These are phyloP conservation scores for Colletotrichum paranaense DNA, from an alignment of 2,329 filamentous ascomycete species.

Conservation along the genomic window DNA sequence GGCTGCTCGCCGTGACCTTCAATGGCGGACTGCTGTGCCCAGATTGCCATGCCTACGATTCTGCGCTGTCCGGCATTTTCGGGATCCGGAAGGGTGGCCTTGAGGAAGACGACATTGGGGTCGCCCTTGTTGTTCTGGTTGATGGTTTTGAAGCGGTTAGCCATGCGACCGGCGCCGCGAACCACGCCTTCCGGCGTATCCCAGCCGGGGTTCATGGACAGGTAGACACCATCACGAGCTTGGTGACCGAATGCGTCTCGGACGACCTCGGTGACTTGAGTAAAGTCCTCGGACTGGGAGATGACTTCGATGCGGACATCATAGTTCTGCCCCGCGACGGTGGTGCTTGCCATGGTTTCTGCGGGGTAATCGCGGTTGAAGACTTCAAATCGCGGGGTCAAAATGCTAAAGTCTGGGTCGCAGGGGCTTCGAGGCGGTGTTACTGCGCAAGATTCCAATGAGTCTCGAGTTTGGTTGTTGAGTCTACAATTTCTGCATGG, in stretches of 20 bases:
- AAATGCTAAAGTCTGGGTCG: neutral
- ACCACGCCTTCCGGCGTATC: slow-evolving; percentile 58
- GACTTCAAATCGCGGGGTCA: neutral
- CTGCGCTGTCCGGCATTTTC: slow-evolving; percentile 37
- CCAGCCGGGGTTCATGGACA: slow-evolving; percentile 64
- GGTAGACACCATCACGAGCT: slow-evolving; percentile 62
- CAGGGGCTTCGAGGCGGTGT: neutral
- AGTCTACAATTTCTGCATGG: neutral
- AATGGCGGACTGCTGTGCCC: slow-evolving; percentile 63
- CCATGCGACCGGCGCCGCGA: slow-evolving; percentile 49
- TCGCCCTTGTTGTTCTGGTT: slow-evolving; percentile 55
- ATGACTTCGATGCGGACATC: slow-evolving; percentile 42
- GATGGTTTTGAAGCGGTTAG: slow-evolving; percentile 52
- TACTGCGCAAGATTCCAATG: neutral
- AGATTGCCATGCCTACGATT: slow-evolving; percentile 66
- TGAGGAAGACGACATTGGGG: slow-evolving; percentile 63
- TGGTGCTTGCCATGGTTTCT: slow-evolving; percentile 5
- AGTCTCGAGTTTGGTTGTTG: neutral
- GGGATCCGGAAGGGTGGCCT: slow-evolving; percentile 58
- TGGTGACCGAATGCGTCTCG: slow-evolving; percentile 60
- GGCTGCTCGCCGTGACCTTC: slow-evolving; percentile 58
- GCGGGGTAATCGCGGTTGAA: neutral
- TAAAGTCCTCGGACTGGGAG: slow-evolving; percentile 42
- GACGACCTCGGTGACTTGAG: slow-evolving; percentile 40
- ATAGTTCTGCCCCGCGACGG: slow-evolving; percentile 5